Evolutionary conservation across 768 basidiomycete species (phyloP), one percentile per base, ranked within the genome.

Genomic region (Russula olivacea): DNA sequence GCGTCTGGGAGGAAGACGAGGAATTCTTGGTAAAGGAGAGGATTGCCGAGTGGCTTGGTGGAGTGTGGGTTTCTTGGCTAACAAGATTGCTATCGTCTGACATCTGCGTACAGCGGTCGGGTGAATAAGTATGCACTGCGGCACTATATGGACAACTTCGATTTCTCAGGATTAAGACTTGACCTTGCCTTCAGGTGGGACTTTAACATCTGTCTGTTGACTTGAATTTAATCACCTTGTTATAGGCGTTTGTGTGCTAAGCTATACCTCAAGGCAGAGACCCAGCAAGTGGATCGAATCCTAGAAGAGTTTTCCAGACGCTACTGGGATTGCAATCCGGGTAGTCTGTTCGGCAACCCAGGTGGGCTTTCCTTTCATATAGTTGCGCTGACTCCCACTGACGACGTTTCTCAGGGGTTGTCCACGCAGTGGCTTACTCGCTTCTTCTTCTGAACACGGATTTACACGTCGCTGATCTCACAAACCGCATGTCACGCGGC

Each of bases 221-320:
- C 51, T n/a, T 19, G 19, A 47, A 47, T 36, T 23, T 58, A 21
- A 60, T 34, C 64, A 17, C 30, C n/a, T 25, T 34, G 36, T 23
- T 43, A 11, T 19, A 94, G 95, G 65, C 87, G 86, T 25, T 77
- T 99, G 12, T 98, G 95, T 72, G 86, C 87, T 14, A 97, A 96
- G 72, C 81, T 99, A 2, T 98, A 83, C 72, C 81, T 99, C 63
- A 95, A 93, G 74, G 97, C 87, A 1, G 97, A 99, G 74, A 96
- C 96, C 0, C 97, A 99, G 71, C 95, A 98, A 76, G 89, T 99
- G 48, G 97, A 98, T 73, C 87, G 97, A 48, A 98, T 99, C 65
- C 80, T 99, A 6, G 93, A 93, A 64, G 87, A 86, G 66, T 98
- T 99, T 69, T 91, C 91, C 69, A 78, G 84, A 45, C 84, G 93